phyloP scores from a whole-genome alignment of 1,284 basidiomycete genomes.

The Pseudozyma pruni region DNA sequence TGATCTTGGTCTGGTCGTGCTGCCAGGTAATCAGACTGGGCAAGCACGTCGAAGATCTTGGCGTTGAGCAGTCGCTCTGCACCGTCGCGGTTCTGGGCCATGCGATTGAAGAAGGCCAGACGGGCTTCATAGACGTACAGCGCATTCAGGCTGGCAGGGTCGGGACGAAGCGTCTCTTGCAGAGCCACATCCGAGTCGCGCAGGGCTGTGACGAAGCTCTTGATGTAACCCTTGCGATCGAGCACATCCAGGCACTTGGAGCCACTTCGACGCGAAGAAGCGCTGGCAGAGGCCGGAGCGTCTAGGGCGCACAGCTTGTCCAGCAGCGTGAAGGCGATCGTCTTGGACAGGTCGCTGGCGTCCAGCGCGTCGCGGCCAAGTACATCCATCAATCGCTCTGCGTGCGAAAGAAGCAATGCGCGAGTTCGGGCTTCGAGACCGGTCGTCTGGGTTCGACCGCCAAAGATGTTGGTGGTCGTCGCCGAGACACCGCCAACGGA shows the following conservation, averaged over 20 bases:
- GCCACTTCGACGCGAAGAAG: slow-evolving; percentile 30
- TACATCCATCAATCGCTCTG: slow-evolving; percentile 80
- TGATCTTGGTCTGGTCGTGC: slow-evolving; percentile 82
- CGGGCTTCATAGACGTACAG: slow-evolving; percentile 96
- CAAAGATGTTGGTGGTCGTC: slow-evolving; percentile 35
- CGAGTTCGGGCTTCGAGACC: slow-evolving; percentile 74
- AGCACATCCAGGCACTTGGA: slow-evolving; percentile 75
- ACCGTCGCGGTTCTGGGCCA: slow-evolving; percentile 82
- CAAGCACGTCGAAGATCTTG: slow-evolving; percentile 80
- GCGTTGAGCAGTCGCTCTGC: slow-evolving; percentile 86
- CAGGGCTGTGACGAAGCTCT: slow-evolving; percentile 83
- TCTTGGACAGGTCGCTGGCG: slow-evolving; percentile 95
- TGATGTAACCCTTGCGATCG: slow-evolving; percentile 80
- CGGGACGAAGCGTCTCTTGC: slow-evolving; percentile 82
- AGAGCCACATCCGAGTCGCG: slow-evolving; percentile 85
- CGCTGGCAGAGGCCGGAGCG: slow-evolving; percentile 34
- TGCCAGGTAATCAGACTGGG: slow-evolving; percentile 87
- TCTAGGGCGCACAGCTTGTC: slow-evolving; percentile 75
- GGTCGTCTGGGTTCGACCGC: slow-evolving; percentile 30
- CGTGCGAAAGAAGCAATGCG: slow-evolving; percentile 72
- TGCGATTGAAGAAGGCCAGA: slow-evolving; percentile 84
- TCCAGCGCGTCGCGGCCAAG: slow-evolving; percentile 91
- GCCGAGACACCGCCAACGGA: slow-evolving; percentile 47
- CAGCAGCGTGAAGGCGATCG: slow-evolving; percentile 86
- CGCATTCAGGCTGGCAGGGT: slow-evolving; percentile 91